These are phyloP conservation scores for Botrytis pseudocinerea DNA, from an alignment of 2,329 filamentous ascomycete species.

Conservation along the genomic window DNA sequence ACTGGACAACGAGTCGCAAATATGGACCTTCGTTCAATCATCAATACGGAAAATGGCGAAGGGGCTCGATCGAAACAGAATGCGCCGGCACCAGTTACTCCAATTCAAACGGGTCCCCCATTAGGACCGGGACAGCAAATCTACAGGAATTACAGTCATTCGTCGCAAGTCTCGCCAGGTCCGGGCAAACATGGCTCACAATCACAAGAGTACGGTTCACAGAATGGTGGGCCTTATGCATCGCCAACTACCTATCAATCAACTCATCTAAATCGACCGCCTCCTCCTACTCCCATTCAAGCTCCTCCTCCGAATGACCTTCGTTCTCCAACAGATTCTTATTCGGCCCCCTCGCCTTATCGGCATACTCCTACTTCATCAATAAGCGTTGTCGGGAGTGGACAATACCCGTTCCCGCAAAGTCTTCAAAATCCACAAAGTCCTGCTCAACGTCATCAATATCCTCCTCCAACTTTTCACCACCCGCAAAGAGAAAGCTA, in stretches of 20 bases:
- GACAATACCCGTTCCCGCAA: constrained; percentile 40
- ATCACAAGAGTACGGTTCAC: constrained; percentile 40
- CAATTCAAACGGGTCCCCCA: constrained; percentile 36
- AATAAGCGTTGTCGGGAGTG: constrained; percentile 26
- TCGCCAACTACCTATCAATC: constrained; percentile 40
- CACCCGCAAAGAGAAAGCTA: constrained; percentile 38
- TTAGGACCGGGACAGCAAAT: constrained; percentile 26
- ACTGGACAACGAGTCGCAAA: constrained; percentile 36
- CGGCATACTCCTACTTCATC: constrained; percentile 39
- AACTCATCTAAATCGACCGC: constrained; percentile 38
- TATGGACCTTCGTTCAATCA: constrained; percentile 56
- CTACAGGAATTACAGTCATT: constrained; percentile 40
- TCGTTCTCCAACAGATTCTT: constrained; percentile 46
- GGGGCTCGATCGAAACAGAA: constrained; percentile 34
- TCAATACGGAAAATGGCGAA: constrained; percentile 46
- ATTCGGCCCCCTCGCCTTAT: constrained; percentile 42
- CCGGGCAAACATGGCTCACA: constrained; percentile 37
- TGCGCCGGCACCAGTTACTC: constrained; percentile 39
- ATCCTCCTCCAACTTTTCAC: constrained; percentile 34
- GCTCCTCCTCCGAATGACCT: constrained; percentile 43
- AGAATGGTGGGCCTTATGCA: constrained; percentile 35
- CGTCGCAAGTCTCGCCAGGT: constrained; percentile 36
- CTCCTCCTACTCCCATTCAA: constrained; percentile 47
- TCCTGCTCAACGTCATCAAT: constrained; percentile 40
- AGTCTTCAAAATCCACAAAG: constrained; percentile 39